These are phyloP conservation scores for Cryptosporidium xiaoi DNA, from an alignment of 169 alveolate species.

Conservation along the genomic window DNA sequence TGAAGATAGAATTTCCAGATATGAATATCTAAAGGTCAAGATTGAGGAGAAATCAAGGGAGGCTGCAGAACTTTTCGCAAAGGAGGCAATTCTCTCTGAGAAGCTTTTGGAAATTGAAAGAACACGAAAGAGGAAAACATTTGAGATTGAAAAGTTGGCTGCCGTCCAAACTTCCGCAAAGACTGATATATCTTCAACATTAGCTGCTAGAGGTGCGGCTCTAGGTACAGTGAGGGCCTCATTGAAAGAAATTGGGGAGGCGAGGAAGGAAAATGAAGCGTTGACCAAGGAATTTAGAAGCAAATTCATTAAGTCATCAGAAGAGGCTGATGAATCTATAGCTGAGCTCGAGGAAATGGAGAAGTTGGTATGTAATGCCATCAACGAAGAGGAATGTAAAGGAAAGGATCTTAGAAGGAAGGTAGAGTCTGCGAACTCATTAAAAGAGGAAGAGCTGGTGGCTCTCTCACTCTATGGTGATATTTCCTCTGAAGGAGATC, in stretches of 20 bases:
- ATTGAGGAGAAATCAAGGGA: conserved; percentile 60
- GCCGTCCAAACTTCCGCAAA: conserved; percentile 17
- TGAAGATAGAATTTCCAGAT: conserved; percentile 11
- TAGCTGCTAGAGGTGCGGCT: conserved; percentile 69
- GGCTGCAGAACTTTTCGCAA: conserved; percentile 33
- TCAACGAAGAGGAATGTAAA: conserved; percentile 24
- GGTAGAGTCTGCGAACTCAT: conserved; percentile 5
- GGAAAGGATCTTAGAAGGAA: conserved; percentile 19
- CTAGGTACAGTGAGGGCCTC: conserved; percentile 21
- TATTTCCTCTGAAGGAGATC: conserved; percentile 1
- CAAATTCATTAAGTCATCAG: neutral
- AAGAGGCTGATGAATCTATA: conserved; percentile 32
- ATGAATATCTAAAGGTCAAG: conserved; percentile 18
- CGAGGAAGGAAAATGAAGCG: conserved; percentile 17
- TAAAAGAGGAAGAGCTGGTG: conserved; percentile 9
- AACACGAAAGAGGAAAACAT: neutral
- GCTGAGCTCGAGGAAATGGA: conserved; percentile 10
- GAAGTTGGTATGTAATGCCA: conserved; percentile 34
- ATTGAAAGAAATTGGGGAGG: conserved; percentile 36
- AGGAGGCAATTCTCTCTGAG: neutral
- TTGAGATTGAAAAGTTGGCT: conserved; percentile 5
- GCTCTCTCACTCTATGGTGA: too few species aligned
- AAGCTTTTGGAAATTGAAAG: conserved; percentile 40
- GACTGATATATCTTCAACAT: conserved; percentile 40
- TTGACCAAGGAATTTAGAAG: conserved; percentile 19